Base-by-base conservation (phyloP, 805 yeast genomes). In the Kazachstania kunashirensis region DNA sequence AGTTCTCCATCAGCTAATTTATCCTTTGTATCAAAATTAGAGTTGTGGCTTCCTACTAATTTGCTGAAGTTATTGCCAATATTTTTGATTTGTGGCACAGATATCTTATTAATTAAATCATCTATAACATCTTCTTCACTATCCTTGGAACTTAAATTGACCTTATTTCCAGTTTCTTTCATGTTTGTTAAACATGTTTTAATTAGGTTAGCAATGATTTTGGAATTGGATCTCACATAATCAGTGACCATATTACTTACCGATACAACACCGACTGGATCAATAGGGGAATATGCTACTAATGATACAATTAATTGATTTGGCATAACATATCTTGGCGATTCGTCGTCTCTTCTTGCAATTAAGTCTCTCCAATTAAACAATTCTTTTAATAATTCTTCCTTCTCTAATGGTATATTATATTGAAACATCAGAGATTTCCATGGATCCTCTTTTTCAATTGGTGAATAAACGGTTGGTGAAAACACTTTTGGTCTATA, bases 311-410 rank as follows among this genome's bases (percentile, higher is more conserved):
- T 53, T 11, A 79, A 56, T 48, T 80, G 92, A 51, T 84, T 86
- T 5, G 95, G 75, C 89, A 88, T 79, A 12, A 92, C 67, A 49
- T 66, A 89, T 42, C 94, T 66, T 2, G 80, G 75, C 2, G 94
- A 82, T 60, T 92, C 98, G 56, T 92, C 98, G 32, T 73, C 69
- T 26, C 63, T 47, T 45, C 94, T 69, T 2, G 96, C 97, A 24
- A 71, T 52, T 1, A 42, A 34, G 55, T 92, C 97, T 57, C 98
- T 73, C 96, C 96, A 92, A 29, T 73, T 66, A 48, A 72, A 84
- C 14, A 92, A 62, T 0, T 62, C 73, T 42, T 68, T 74, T 13
- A 84, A 67, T 6, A 85, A 54, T 0, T 70, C 70, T 34, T 71
- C 69, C 41, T 69, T 75, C 19, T 71, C 62, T 1, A 55, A 42